Base-by-base conservation (phyloP, 1,139 yeast genomes). In the Starmera stellimalicola region DNA sequence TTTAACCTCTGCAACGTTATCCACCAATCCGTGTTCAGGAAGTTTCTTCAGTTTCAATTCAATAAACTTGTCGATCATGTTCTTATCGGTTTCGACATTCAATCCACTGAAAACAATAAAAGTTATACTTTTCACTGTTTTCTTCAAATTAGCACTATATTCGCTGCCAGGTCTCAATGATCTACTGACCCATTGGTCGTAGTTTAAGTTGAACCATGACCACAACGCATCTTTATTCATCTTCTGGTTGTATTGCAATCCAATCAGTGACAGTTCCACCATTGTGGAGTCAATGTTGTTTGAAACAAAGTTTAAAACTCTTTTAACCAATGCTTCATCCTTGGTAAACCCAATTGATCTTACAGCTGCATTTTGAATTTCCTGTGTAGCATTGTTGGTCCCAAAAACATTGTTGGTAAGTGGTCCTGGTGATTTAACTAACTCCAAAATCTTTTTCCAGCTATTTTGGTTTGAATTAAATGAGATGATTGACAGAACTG, bases 181-280 rank as follows among this genome's bases (percentile, higher is more conserved):
- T 37, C 63, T 65, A 16, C 55, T 45, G 5, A 61, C 62, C 75
- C 81, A 74, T 20, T 55, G 54, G 34, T 68, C 69, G 46, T 66
- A 74, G 44, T 75, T 64, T 32, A 65, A 48, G 26, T 48, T 55
- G 50, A 66, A 76, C 82, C 83, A 77, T 10, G 62, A 54, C 71
- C 77, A 76, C 6, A 76, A 47, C 2, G 40, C 18, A 7, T 48
- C 48, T 33, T 43, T 43, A 26, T 39, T 43, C 26, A 22, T 14
- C 5, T 37, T 37, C 25, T 35, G 36, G 30, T 47, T 29, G 37
- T 53, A 57, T 32, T 55, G 52, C 17, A 72, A 60, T 4, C 84
- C 84, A 29, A 73, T 49, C 12, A 77, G 53, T 0, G 71, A 73
- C 34, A 69, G 50, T 46, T 75, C 84, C 29, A 75, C 66, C 48